Conservation (phyloP, 176 grass and related monocot genomes). For the Phoenix dactylifera region DNA sequence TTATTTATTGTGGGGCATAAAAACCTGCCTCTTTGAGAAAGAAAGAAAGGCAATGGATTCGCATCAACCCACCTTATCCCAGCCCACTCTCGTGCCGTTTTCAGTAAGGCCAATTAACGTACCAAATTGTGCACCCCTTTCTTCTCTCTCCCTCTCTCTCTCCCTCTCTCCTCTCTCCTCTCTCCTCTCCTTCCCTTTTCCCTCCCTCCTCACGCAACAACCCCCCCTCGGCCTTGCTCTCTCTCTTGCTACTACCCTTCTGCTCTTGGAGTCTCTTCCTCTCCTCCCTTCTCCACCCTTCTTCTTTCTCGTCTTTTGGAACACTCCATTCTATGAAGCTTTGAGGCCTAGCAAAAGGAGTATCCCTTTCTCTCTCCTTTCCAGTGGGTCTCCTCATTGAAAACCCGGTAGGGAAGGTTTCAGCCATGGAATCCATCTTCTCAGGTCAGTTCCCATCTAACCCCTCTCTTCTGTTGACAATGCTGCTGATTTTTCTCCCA, state of each 20-base stretch:
- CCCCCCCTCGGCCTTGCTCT: not conserved
- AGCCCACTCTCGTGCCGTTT: too few relatives aligned
- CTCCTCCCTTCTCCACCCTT: not conserved
- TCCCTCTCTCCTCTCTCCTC: too few relatives aligned
- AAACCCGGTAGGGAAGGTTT: not conserved
- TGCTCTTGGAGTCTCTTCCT: not conserved
- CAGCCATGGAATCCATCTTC: slow-evolving; percentile 25
- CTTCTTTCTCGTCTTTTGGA: not conserved
- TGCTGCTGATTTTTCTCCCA: not conserved
- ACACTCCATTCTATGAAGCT: slow-evolving; percentile 3
- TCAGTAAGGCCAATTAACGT: too few relatives aligned
- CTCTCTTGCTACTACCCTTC: not conserved
- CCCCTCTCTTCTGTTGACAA: not conserved
- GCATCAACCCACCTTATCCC: too few relatives aligned
- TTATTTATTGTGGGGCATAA: too few relatives aligned
- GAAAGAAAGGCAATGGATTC: too few relatives aligned
- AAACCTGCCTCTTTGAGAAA: too few relatives aligned
- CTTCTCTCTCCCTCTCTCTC: not conserved
- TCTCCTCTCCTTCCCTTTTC: too few relatives aligned
- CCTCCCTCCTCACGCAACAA: too few relatives aligned
- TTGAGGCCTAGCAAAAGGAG: slow-evolving; percentile 2
- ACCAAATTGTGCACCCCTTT: too few relatives aligned
- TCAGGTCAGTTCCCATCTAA: slow-evolving; percentile 6
- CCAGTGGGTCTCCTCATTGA: not conserved
- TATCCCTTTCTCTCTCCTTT: not conserved